A percentile compares a stretch with the other conserved stretches of the same genome.
phyloP scores from a whole-genome alignment of 164 flowering plant species.

The Tetrastigma voinierianum region DNA sequence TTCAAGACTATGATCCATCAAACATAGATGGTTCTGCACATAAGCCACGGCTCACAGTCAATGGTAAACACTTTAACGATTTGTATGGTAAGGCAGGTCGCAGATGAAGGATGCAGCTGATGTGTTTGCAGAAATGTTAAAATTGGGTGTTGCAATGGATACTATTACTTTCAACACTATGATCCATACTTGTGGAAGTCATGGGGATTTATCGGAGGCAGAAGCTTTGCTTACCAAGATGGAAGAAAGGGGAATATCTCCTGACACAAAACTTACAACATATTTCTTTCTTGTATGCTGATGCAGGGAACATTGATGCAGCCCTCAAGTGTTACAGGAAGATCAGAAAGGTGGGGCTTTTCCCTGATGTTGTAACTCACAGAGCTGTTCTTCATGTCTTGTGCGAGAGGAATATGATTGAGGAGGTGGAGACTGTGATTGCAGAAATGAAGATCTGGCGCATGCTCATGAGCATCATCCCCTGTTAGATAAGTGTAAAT shows the following conservation, averaged over 20 bases:
- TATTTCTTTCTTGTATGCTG: conserved; percentile 71
- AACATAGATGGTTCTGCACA: conserved; percentile 23
- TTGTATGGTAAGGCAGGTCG: conserved; percentile 93
- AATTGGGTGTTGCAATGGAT: conserved; percentile 72
- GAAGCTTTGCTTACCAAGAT: conserved; percentile 71
- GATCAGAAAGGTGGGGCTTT: conserved; percentile 73
- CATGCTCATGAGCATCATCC: conserved; percentile 67
- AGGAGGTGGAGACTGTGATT: conserved; percentile 61
- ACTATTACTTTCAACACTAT: conserved; percentile 84
- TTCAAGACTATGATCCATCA: conserved; percentile 12
- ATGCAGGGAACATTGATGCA: conserved; percentile 59
- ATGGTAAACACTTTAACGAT: conserved; percentile 80
- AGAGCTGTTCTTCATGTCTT: conserved; percentile 62
- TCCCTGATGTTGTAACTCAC: conserved; percentile 66
- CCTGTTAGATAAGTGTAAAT: conserved; percentile 70
- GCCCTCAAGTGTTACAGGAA: conserved; percentile 58
- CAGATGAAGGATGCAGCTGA: conserved; percentile 73
- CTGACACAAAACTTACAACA: conserved; percentile 88
- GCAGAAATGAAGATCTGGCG: conserved; percentile 55
- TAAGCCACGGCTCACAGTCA: conserved; percentile 64
- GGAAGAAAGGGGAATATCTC: conserved; percentile 71
- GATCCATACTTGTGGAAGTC: conserved; percentile 79
- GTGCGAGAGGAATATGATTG: conserved; percentile 65
- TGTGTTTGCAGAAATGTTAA: conserved; percentile 77
- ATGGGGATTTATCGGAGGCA: conserved; percentile 74